Conservation (phyloP, 768 basidiomycete genomes). For the Serendipita indica region DNA sequence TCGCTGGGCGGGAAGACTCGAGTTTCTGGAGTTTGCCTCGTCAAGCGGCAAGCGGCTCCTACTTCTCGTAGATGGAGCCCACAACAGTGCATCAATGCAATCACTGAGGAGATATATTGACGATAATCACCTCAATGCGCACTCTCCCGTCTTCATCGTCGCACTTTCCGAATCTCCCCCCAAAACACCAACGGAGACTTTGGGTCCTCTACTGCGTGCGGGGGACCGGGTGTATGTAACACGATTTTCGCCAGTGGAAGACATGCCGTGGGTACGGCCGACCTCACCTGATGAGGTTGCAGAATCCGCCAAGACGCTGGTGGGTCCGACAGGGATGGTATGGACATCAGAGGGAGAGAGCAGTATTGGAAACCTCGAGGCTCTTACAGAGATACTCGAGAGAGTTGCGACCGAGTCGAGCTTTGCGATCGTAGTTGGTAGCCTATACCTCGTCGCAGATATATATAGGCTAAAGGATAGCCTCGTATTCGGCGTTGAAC, state of each 20-base stretch:
- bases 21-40: slow-evolving; percentile 31
- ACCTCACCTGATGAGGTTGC: slow-evolving; percentile 39
- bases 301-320: slow-evolving; percentile 29
- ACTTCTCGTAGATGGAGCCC: slow-evolving; percentile 83
- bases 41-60: slow-evolving; percentile 17
- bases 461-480: slow-evolving; percentile 47
- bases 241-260: slow-evolving; percentile 59
- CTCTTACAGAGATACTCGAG: slow-evolving; percentile 32
- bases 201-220: slow-evolving; percentile 46
- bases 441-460: slow-evolving; percentile 89
- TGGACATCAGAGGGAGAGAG: slow-evolving; percentile 15
- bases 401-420: slow-evolving; percentile 17
- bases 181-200: slow-evolving; percentile 59
- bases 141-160: slow-evolving; percentile 52
- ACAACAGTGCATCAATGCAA: slow-evolving; percentile 67
- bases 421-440: slow-evolving; percentile 72
- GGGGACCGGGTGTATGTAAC: slow-evolving; percentile 37
- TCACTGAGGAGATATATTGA: slow-evolving; percentile 53
- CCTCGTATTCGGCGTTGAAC: neutral
- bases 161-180: slow-evolving; percentile 77
- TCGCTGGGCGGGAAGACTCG: slow-evolving; percentile 73
- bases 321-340: slow-evolving; percentile 25
- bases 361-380: slow-evolving; percentile 21
- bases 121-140: slow-evolving; percentile 23
- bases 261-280: slow-evolving; percentile 87